Percentiles rank a stretch among this genome's conserved stretches.
Conservation (phyloP, 306 rosid genomes). For the Crataegus laevigata region DNA sequence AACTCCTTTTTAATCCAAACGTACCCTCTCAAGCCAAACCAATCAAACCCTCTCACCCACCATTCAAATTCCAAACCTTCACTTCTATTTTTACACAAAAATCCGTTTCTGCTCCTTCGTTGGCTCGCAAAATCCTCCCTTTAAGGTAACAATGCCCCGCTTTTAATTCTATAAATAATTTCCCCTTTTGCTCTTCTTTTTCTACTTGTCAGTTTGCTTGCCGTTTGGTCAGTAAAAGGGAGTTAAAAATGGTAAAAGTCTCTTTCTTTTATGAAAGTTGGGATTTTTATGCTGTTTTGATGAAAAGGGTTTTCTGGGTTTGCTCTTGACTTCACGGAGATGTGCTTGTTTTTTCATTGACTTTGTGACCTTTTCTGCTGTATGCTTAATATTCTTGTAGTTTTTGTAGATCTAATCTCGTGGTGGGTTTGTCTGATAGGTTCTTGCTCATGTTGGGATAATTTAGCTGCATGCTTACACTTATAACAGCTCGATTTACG, state of each 20-base stretch:
- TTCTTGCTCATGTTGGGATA: constrained; percentile 1
- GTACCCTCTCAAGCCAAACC: neutral
- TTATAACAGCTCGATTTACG: neutral
- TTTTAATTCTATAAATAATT: neutral
- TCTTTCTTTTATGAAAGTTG: neutral
- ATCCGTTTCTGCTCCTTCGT: constrained; percentile 15
- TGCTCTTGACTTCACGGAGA: neutral
- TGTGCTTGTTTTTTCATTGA: neutral
- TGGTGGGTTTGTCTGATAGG: constrained; percentile 5
- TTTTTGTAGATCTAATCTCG: constrained; percentile 8
- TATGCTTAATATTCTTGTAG: neutral
- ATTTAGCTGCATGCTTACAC: neutral
- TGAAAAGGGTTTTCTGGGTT: constrained; percentile 25
- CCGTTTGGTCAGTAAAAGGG: neutral
- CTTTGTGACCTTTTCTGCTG: neutral
- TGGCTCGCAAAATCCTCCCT: constrained; percentile 22
- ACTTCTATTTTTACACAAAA: neutral
- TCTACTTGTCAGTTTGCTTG: neutral
- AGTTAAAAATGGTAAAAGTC: constrained; percentile 12
- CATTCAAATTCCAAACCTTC: constrained; percentile 2
- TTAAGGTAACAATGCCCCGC: constrained; percentile 29
- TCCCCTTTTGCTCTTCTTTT: neutral
- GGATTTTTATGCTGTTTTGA: neutral
- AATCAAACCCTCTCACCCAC: neutral
- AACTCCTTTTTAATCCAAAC: constrained; percentile 1